Conservation (phyloP, 148 eudicot genomes). For the Camellia granthamiana region DNA sequence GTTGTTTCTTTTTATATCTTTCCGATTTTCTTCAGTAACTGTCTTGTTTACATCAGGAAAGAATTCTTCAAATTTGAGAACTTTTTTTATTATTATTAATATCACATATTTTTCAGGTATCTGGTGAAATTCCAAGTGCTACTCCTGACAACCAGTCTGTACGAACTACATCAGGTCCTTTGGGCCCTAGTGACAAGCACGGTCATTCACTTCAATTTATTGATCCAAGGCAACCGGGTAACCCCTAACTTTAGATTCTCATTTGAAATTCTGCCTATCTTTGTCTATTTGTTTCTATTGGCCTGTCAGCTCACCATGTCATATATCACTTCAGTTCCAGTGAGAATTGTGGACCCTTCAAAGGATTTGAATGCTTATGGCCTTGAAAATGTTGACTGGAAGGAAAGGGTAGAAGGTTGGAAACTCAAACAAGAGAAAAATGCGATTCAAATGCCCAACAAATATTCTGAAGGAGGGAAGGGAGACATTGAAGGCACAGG, state of each 20-base stretch:
- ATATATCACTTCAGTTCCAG: slow-evolving; percentile 63
- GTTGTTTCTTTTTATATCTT: no score
- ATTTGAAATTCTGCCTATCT: background rate
- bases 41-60: background rate
- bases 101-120: slow-evolving; percentile 47
- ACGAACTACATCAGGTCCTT: slow-evolving; percentile 91
- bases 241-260: background rate
- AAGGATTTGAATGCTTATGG: slow-evolving; percentile 95
- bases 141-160: slow-evolving; percentile 81
- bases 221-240: slow-evolving; percentile 96
- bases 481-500: slow-evolving; percentile 97
- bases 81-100: slow-evolving; percentile 5
- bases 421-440: slow-evolving; percentile 94
- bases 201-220: slow-evolving; percentile 69
- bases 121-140: slow-evolving; percentile 87
- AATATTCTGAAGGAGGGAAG: slow-evolving; percentile 82
- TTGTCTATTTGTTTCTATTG: background rate
- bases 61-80: background rate
- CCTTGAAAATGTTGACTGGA: slow-evolving; percentile 94
- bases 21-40: background rate
- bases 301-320: slow-evolving; percentile 3
- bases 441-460: slow-evolving; percentile 49
- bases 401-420: slow-evolving; percentile 98
- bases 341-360: slow-evolving; percentile 93
- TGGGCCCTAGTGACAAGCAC: slow-evolving; percentile 76